Base-by-base conservation (phyloP, 768 basidiomycete genomes). In the Lactarius trivialis region DNA sequence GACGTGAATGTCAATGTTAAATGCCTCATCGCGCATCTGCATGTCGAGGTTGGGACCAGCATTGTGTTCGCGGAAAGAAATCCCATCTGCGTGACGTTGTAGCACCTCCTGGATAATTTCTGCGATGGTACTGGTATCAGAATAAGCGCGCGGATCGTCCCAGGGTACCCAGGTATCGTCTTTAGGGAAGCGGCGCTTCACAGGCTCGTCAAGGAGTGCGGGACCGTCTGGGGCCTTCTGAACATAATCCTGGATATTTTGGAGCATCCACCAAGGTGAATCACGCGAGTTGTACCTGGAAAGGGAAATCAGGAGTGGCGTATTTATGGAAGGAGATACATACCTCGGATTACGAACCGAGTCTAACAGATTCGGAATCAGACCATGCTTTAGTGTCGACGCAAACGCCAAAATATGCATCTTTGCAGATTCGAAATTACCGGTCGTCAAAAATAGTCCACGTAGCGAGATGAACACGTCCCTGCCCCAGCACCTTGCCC, bases 231-330 rank as follows among this genome's bases (percentile, higher is more conserved):
- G 95, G 0, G 89, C 92, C 72, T 80, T 86, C 51, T 75, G 76
- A 24, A 84, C 86, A 72, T 98, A 98, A 72, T 98, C 94, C 70
- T 98, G 97, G 58, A 99, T 97, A 70, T 90, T 97, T 72, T 99
- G 96, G 61, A 98, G 73, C 91, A 98, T 96, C 93, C 94, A 98
- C 96, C 95, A 98, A 4, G 97, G 96, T 7, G 93, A 93, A 72
- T 99, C 97, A 56, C 97, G 87, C 5, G 93, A 98, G 73, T 98
- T 98, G 74, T 93, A 95, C 64, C 90, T 90, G 63, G 45, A 12
- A 19, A 24, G 39, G 19, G 36, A 21, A 11, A 30, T 55, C 55
- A 59, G 21, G 7, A 14, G 48, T 32, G 34, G 37, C 8, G 28
- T 28, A 7, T 17, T 33, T 39, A 57, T 32, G 19, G 12, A 26